phyloP scores from a whole-genome alignment of 345 rosid species.

The Zanthoxylum bungeanum region DNA sequence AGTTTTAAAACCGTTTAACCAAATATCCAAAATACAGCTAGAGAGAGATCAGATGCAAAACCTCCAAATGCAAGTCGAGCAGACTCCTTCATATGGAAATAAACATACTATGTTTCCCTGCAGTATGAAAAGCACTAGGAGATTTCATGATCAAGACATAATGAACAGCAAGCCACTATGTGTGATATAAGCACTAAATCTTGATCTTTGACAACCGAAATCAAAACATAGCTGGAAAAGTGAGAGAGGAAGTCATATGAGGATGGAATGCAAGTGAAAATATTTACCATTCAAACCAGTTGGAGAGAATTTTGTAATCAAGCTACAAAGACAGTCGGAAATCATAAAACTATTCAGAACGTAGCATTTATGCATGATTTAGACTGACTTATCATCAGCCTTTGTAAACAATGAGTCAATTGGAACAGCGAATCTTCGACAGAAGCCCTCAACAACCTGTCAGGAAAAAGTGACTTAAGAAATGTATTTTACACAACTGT shows the following conservation, averaged over 20 bases:
- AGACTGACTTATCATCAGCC: slow-evolving; percentile 59
- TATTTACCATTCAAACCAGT: background rate
- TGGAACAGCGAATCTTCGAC: slow-evolving; percentile 70
- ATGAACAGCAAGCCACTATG: slow-evolving; percentile 8
- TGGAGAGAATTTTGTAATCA: background rate
- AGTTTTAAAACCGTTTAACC: background rate
- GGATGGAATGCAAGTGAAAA: background rate
- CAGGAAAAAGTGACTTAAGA: slow-evolving; percentile 21
- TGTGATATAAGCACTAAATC: background rate
- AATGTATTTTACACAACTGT: background rate
- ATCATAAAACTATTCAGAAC: background rate
- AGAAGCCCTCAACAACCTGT: slow-evolving; percentile 96
- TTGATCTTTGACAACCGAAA: background rate
- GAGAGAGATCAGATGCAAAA: slow-evolving; percentile 30
- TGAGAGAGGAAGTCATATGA: background rate
- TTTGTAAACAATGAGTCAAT: slow-evolving; percentile 59
- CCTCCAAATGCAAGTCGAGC: slow-evolving; percentile 79
- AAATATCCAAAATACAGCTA: slow-evolving; percentile 1
- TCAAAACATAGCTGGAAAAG: background rate
- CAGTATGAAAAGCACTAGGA: slow-evolving; percentile 6
- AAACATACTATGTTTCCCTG: slow-evolving; percentile 90
- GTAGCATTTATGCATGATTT: background rate
- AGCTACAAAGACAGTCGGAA: background rate
- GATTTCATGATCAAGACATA: background rate
- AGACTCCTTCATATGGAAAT: slow-evolving; percentile 62